Conservation (phyloP, 2,329 filamentous ascomycete species). For the Fusarium armeniacum region DNA sequence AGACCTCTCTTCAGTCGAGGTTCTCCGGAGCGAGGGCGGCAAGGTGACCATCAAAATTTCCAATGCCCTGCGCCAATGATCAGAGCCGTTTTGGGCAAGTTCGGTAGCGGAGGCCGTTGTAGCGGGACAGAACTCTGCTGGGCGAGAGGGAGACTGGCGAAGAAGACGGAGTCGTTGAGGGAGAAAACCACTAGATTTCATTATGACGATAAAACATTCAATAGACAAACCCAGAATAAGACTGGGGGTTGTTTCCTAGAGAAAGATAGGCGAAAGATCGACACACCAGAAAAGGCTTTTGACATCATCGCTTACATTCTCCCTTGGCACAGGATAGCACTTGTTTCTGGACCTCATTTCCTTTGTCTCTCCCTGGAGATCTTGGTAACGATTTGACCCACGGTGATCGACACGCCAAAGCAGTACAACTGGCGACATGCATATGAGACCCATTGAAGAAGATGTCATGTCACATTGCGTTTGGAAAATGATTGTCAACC, state of each 20-base stretch:
- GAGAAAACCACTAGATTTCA: constrained; percentile 38
- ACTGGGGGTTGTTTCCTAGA: constrained; percentile 10
- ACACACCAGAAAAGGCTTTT: constrained; percentile 21
- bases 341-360: constrained; percentile 32
- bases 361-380: constrained; percentile 33
- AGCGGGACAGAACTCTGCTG: constrained; percentile 13
- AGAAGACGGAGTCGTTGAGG: constrained; percentile 18
- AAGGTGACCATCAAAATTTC: constrained; percentile 76
- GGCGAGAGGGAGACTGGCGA: constrained; percentile 5
- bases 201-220: constrained; percentile 36
- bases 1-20: constrained; percentile 80
- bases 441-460: constrained; percentile 43
- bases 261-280: constrained; percentile 37
- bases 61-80: constrained; percentile 65
- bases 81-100: constrained; percentile 21
- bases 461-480: constrained; percentile 21
- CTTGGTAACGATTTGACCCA: constrained; percentile 27
- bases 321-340: constrained; percentile 23
- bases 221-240: constrained; percentile 28
- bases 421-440: constrained; percentile 23
- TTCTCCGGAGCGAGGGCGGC: constrained; percentile 71
- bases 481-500: constrained; percentile 9
- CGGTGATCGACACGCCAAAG: constrained; percentile 31
- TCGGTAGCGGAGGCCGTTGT: constrained; percentile 14
- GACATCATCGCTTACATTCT: constrained; percentile 35